Percentiles rank a stretch among this genome's conserved stretches.
phyloP scores from a whole-genome alignment of 148 eudicot species.

The Cornus controversa region DNA sequence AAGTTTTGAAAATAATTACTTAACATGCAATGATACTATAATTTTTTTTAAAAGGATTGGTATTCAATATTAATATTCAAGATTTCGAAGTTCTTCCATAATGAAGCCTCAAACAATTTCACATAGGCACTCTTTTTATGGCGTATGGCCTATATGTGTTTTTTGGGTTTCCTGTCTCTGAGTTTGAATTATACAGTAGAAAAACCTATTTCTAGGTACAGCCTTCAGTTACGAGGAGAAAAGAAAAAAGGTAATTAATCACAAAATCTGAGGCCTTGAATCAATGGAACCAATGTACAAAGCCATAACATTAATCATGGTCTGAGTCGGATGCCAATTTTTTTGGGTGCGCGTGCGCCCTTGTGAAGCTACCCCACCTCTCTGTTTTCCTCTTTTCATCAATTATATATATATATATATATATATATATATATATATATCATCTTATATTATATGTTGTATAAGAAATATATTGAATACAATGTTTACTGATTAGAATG shows the following conservation, averaged over 20 bases:
- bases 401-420: background rate
- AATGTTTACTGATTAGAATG: background rate
- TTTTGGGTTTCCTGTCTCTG: too few species aligned
- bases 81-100: too few species aligned
- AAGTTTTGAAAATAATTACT: too few species aligned
- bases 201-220: too few species aligned
- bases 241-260: background rate
- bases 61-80: too few species aligned
- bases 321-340: conserved; percentile 36
- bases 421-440: too few species aligned
- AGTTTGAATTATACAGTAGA: too few species aligned
- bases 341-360: background rate
- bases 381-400: background rate
- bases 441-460: background rate
- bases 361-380: conserved; percentile 14
- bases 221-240: background rate
- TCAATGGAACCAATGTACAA: conserved; percentile 7
- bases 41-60: too few species aligned
- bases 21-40: too few species aligned
- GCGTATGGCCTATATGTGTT: too few species aligned
- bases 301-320: conserved; percentile 16
- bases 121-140: too few species aligned
- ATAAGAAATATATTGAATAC: background rate
- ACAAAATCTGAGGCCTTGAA: background rate
- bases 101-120: too few species aligned